These are phyloP conservation scores for Coemansia sp. DNA, from an alignment of 192 early-diverging fungal genomes.

Conservation along the genomic window DNA sequence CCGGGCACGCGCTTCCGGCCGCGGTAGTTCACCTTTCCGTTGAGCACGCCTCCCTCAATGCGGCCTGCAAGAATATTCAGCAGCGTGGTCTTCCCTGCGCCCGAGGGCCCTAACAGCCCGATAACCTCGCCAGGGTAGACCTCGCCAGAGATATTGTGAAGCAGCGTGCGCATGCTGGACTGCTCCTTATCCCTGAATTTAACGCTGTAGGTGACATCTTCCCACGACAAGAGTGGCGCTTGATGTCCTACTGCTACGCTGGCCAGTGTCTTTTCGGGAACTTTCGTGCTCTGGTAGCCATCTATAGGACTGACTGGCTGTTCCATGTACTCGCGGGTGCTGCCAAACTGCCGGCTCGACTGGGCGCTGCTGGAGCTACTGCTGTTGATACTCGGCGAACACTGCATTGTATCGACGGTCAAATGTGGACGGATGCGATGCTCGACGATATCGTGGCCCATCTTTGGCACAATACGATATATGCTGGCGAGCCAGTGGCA, in stretches of 20 bases:
- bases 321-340: slow-evolving; percentile 51
- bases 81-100: slow-evolving; percentile 90
- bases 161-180: slow-evolving; percentile 51
- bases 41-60: slow-evolving; percentile 64
- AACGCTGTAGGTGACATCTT: slow-evolving; percentile 47
- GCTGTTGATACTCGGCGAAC: slow-evolving; percentile 14
- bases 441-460: background rate
- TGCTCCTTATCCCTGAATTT: slow-evolving; percentile 44
- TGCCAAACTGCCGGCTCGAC: slow-evolving; percentile 38
- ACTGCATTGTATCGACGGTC: slow-evolving; percentile 11
- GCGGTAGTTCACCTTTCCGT: slow-evolving; percentile 78
- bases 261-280: slow-evolving; percentile 12
- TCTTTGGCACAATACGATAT: background rate
- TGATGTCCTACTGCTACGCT: slow-evolving; percentile 3
- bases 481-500: background rate
- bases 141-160: slow-evolving; percentile 71
- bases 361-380: slow-evolving; percentile 11
- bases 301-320: slow-evolving; percentile 46
- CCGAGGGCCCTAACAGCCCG: slow-evolving; percentile 91
- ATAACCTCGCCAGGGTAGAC: slow-evolving; percentile 84
- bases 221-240: slow-evolving; percentile 45
- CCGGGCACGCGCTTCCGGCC: slow-evolving; percentile 63
- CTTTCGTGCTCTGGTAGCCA: slow-evolving; percentile 10
- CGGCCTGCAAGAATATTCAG: slow-evolving; percentile 86
- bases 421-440: background rate